Percentiles rank a stretch among this genome's conserved stretches.
phyloP scores from a whole-genome alignment of 2,329 filamentous ascomycete species.

The Botrytis aclada region DNA sequence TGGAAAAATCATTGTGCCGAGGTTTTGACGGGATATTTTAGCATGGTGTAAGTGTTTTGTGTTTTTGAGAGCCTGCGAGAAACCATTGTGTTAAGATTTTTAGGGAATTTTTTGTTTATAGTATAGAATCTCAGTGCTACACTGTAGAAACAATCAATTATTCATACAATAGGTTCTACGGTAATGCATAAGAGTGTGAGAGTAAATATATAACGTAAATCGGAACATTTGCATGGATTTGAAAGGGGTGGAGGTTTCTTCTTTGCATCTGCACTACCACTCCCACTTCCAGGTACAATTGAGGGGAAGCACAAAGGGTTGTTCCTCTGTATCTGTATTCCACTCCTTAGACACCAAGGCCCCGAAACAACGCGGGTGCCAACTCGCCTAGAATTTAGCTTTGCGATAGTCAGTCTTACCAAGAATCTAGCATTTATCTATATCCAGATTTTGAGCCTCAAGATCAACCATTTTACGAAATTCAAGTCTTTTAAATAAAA shows the following conservation, averaged over 20 bases:
- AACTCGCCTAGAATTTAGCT: not conserved
- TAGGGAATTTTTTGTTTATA: not conserved
- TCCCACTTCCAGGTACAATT: not conserved
- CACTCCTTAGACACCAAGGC: not conserved
- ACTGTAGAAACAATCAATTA: not conserved
- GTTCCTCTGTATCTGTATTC: not conserved
- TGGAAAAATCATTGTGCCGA: not conserved
- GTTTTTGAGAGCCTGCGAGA: not conserved
- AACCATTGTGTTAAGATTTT: not conserved
- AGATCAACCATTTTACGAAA: not conserved
- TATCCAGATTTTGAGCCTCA: not conserved
- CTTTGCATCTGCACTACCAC: not conserved
- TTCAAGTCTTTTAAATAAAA: not conserved
- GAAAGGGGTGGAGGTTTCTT: no score
- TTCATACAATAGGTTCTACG: accelerated
- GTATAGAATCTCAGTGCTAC: not conserved
- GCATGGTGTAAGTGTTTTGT: not conserved
- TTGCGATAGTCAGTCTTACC: not conserved
- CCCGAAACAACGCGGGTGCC: not conserved
- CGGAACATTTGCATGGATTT: not conserved
- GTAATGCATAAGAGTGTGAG: not conserved
- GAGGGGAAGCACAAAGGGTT: not conserved
- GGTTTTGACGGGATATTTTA: not conserved
- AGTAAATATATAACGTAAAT: not conserved
- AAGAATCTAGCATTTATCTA: not conserved